These are phyloP conservation scores for Pseudogymnoascus sp. DNA, from an alignment of 2,329 filamentous ascomycete species.

Conservation along the genomic window DNA sequence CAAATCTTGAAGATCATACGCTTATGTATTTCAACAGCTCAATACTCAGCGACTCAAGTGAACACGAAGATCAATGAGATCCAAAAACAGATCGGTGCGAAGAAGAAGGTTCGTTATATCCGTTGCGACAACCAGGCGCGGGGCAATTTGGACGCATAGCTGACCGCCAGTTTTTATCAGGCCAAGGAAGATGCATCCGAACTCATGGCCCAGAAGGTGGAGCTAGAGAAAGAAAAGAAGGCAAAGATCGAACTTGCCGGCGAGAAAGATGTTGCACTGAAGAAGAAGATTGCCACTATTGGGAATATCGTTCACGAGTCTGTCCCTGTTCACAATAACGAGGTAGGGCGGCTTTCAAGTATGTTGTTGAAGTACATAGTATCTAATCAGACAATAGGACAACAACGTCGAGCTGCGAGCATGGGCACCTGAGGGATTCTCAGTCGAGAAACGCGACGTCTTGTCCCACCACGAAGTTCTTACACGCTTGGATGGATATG, in stretches of 20 bases:
- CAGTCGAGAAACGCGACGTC: conserved; percentile 63
- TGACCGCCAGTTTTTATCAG: conserved; percentile 29
- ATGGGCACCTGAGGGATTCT: conserved; percentile 72
- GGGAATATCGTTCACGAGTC: conserved; percentile 89
- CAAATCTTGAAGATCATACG: conserved; percentile 8
- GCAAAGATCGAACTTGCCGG: conserved; percentile 63
- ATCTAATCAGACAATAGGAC: conserved; percentile 40
- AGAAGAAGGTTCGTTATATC: conserved; percentile 64
- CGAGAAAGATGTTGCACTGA: conserved; percentile 66
- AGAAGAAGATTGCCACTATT: conserved; percentile 72
- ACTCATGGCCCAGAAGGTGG: conserved; percentile 67
- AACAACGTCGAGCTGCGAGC: conserved; percentile 69
- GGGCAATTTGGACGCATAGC: neutral
- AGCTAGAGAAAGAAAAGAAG: conserved; percentile 76
- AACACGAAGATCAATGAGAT: conserved; percentile 78
- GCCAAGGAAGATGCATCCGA: conserved; percentile 82
- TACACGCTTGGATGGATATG: conserved; percentile 79
- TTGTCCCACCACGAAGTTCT: conserved; percentile 96
- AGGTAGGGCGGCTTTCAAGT: conserved; percentile 40
- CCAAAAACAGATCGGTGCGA: conserved; percentile 81
- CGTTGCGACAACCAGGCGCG: neutral
- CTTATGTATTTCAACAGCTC: conserved; percentile 37
- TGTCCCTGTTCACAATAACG: conserved; percentile 74
- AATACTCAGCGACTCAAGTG: conserved; percentile 72
- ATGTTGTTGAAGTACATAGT: neutral